Percentiles rank a stretch among this genome's conserved stretches.
phyloP scores from a whole-genome alignment of 2,329 filamentous ascomycete genomes.

The Podosphaera xanthii region DNA sequence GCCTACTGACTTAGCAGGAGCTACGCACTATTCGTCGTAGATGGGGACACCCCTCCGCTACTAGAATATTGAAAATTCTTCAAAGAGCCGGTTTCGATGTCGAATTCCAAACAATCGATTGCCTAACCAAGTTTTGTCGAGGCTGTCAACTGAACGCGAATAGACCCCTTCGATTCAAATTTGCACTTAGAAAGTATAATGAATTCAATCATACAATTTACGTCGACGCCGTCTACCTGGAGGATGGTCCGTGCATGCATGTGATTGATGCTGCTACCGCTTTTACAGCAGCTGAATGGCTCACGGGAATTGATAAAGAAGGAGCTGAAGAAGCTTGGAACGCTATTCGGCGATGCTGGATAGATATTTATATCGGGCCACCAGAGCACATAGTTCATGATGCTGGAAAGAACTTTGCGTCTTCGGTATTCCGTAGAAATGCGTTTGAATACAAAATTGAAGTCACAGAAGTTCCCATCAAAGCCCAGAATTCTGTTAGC shows the following conservation, averaged over 20 bases:
- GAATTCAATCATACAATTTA: neutral
- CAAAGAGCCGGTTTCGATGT: neutral
- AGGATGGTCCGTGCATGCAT: neutral
- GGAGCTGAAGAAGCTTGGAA: neutral
- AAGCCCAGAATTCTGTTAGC: neutral
- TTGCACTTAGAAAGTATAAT: neutral
- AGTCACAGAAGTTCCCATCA: neutral
- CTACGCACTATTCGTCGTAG: neutral
- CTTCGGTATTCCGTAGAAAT: neutral
- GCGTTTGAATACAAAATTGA: neutral
- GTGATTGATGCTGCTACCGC: neutral
- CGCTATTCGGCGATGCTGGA: neutral
- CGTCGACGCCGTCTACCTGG: neutral
- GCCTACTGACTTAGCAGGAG: too few relatives aligned
- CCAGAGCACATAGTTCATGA: neutral
- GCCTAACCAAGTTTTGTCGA: neutral
- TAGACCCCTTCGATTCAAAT: neutral
- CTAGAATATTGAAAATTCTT: neutral
- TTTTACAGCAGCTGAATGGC: neutral
- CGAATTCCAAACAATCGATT: neutral
- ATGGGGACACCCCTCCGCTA: neutral
- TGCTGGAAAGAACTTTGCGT: slow-evolving; percentile 2
- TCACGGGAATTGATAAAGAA: neutral
- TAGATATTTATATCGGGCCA: neutral
- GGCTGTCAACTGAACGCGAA: neutral